Base-by-base conservation (phyloP, 139 green algal genomes). In the Trebouxia sp. region DNA sequence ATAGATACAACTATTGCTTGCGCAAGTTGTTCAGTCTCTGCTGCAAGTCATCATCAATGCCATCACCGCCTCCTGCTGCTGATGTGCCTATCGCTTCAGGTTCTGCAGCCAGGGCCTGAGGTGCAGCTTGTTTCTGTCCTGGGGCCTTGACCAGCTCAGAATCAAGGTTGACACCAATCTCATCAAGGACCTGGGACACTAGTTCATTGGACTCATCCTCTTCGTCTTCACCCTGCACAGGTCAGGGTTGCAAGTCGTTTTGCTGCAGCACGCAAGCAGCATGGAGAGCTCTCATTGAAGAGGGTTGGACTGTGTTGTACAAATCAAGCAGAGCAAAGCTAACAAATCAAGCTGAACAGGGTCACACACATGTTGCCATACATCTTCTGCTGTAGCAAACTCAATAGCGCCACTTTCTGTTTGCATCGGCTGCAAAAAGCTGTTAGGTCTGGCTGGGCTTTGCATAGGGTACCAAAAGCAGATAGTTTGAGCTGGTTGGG, bases 161-260 rank as follows among this genome's bases (percentile, higher is more conserved):
- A 53, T 84, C 76, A 17, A 90, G 76, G 65, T 87, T 84, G 78
- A 97, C 94, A 70, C 94, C 94, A 56, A 98, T 97, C 85, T 98
- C 95, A 67, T 97, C 93, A 38, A 98, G 83, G 58, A 97, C 94
- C 90, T 97, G 92, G 67, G 87, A 91, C 5, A 99, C 93, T 38
- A 98, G 88, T 69, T 97, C 92, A 65, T 98, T 94, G 6, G 93
- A 96, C 87, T 99, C 96, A 83, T 98, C 95, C 80, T 98, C 96
- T 87, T 98, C 96, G 30, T 90, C 96, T 55, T 97, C 94, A 55
- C 87, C 91, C 89, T 87, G 67, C 47, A 76, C 39, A 55, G 6
- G 1, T 5, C 24, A 35, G 6, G 22, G 50, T 22, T 37, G 38
- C 37, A 55, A 17, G 15, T 51, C 12, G 8, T 24, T 47, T 48